These are phyloP conservation scores for Discostella stelligeroides DNA, from an alignment of 108 stramenopile genomes.

Conservation along the genomic window DNA sequence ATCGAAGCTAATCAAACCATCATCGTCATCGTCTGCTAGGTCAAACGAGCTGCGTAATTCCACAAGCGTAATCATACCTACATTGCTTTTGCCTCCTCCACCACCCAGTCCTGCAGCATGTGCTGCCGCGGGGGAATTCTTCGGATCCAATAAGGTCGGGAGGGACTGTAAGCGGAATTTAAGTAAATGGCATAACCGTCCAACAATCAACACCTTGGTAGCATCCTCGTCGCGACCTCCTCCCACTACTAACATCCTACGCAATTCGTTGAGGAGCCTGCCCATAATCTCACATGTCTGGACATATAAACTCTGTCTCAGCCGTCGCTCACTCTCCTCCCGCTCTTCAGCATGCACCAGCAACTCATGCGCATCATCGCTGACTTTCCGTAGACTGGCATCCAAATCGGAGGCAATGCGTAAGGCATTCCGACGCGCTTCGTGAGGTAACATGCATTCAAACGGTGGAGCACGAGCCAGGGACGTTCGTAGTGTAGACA, in stretches of 20 bases:
- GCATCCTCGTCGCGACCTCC: conserved; percentile 55
- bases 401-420: conserved; percentile 83
- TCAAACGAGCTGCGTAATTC: conserved; percentile 86
- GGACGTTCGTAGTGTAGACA: conserved; percentile 73
- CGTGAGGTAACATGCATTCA: conserved; percentile 73
- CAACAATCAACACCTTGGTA: conserved; percentile 78
- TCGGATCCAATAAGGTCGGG: conserved; percentile 75
- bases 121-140: conserved; percentile 71
- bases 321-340: conserved; percentile 80
- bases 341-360: conserved; percentile 90
- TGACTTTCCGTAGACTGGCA: conserved; percentile 67
- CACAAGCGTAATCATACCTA: conserved; percentile 80
- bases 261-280: conserved; percentile 78
- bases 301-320: conserved; percentile 85
- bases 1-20: conserved; percentile 84
- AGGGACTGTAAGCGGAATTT: conserved; percentile 84
- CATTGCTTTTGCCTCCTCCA: conserved; percentile 31
- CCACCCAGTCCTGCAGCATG: conserved; percentile 45
- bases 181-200: conserved; percentile 80
- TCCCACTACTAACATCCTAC: conserved; percentile 62
- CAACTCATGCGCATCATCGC: conserved; percentile 88
- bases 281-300: conserved; percentile 93
- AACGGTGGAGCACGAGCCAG: conserved; percentile 84
- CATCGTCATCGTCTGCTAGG: conserved; percentile 86
- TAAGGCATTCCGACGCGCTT: conserved; percentile 87